A percentile compares a stretch with the other conserved stretches of the same genome.
phyloP scores from a whole-genome alignment of 2,329 filamentous ascomycete species.

The Venturia effusa region DNA sequence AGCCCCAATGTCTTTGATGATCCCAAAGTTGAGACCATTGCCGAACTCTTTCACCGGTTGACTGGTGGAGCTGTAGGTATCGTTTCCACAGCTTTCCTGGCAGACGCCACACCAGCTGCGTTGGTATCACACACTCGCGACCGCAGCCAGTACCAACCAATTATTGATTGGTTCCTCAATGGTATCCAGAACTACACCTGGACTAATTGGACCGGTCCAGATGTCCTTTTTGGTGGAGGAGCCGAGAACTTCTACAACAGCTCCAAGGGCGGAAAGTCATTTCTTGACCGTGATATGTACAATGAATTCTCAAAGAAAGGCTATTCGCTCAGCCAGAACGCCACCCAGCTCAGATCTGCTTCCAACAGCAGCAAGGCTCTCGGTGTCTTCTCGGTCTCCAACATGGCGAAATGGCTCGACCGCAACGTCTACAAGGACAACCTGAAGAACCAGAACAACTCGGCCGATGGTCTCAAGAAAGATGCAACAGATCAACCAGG shows the following conservation, averaged over 20 bases:
- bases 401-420: constrained; percentile 78
- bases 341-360: constrained; percentile 53
- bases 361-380: constrained; percentile 53
- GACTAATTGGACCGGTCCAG: constrained; percentile 62
- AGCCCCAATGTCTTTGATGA: constrained; percentile 66
- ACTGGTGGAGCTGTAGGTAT: constrained; percentile 48
- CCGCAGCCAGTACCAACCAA: constrained; percentile 56
- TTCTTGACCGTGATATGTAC: constrained; percentile 62
- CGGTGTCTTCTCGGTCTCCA: constrained; percentile 64
- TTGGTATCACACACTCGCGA: constrained; percentile 62
- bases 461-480: constrained; percentile 50
- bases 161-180: constrained; percentile 67
- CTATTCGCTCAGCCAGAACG: constrained; percentile 64
- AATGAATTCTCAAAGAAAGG: constrained; percentile 58
- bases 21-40: constrained; percentile 75
- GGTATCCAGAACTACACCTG: constrained; percentile 72
- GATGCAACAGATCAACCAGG: constrained; percentile 67
- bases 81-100: constrained; percentile 70
- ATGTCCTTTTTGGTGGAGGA: constrained; percentile 74
- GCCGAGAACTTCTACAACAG: constrained; percentile 63
- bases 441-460: constrained; percentile 54
- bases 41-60: constrained; percentile 63
- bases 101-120: constrained; percentile 73
- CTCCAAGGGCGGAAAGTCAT: constrained; percentile 48
- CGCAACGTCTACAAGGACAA: constrained; percentile 70